phyloP scores from a whole-genome alignment of 371 early-diverging fungal species.

The Mucor velutinosus region DNA sequence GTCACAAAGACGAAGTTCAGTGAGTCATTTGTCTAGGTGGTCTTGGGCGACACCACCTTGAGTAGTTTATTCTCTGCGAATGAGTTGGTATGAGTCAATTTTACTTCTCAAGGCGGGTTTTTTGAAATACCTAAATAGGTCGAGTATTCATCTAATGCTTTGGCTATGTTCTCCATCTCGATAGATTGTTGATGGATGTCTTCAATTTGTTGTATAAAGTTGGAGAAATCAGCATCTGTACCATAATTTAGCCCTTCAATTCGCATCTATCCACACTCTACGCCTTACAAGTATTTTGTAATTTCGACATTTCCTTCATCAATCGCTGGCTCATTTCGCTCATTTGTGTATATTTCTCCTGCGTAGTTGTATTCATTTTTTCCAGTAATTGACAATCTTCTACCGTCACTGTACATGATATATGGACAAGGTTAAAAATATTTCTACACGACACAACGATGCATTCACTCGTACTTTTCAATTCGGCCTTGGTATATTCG shows the following conservation, averaged over 20 bases:
- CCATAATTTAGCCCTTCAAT: not conserved
- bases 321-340: conserved; percentile 61
- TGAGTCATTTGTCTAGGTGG: conserved; percentile 7
- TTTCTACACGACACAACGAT: not conserved
- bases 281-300: conserved; percentile 57
- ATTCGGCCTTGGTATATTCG: conserved; percentile 59
- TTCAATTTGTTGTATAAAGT: conserved; percentile 59
- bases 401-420: conserved; percentile 46
- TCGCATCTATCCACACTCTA: not conserved
- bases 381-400: conserved; percentile 64
- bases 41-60: not conserved
- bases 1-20: not conserved
- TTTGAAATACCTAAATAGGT: conserved; percentile 49
- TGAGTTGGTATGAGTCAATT: conserved; percentile 8
- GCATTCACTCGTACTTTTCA: conserved; percentile 41
- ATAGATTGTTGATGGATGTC: conserved; percentile 59
- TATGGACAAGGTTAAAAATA: not conserved
- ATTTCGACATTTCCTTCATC: conserved; percentile 61
- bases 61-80: conserved; percentile 12
- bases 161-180: conserved; percentile 57
- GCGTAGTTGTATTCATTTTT: conserved; percentile 60
- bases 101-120: not conserved
- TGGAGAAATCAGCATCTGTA: conserved; percentile 59
- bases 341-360: conserved; percentile 62
- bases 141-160: conserved; percentile 66